Evolutionary conservation across 257 asterid species (phyloP).

Genomic region (Solanum tacnaense): DNA sequence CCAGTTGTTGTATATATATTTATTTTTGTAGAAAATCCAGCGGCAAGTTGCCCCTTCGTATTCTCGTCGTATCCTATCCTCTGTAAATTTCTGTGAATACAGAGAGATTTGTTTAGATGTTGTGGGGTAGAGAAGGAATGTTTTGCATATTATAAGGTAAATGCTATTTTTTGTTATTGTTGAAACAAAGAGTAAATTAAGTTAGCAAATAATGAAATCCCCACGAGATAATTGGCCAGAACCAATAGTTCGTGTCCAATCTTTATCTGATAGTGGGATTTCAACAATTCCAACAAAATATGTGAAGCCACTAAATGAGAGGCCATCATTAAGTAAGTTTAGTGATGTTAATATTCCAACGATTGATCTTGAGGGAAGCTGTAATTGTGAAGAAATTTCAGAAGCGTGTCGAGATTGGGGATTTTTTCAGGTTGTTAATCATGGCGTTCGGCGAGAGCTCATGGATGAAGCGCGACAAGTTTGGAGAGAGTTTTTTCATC

Average conservation of each 20-base stretch:
- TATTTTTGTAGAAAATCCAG: not conserved
- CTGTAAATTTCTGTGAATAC: not conserved
- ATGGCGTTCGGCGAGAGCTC: constrained; percentile 48
- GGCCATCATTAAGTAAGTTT: constrained; percentile 13
- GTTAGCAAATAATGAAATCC: not conserved
- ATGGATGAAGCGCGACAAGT: constrained; percentile 52
- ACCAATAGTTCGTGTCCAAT: constrained; percentile 70
- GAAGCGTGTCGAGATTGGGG: constrained; percentile 74
- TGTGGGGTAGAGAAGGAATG: not conserved
- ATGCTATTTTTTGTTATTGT: not conserved
- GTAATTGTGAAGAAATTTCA: constrained; percentile 13
- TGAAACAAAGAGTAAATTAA: not conserved
- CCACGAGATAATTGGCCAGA: constrained; percentile 62
- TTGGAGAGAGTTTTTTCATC: constrained; percentile 68
- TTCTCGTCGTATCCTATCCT: not conserved
- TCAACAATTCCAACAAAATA: constrained; percentile 38
- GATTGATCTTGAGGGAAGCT: constrained; percentile 23
- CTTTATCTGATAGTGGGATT: constrained; percentile 34
- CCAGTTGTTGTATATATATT: not conserved
- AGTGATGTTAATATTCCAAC: constrained; percentile 30
- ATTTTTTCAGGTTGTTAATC: constrained; percentile 73
- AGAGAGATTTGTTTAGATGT: not conserved
- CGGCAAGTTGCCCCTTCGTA: not conserved
- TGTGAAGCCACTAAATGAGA: constrained; percentile 31
- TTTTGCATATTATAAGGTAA: not conserved